These are phyloP conservation scores for Fusarium vanettenii DNA, from an alignment of 2,329 filamentous ascomycete genomes.

Conservation along the genomic window DNA sequence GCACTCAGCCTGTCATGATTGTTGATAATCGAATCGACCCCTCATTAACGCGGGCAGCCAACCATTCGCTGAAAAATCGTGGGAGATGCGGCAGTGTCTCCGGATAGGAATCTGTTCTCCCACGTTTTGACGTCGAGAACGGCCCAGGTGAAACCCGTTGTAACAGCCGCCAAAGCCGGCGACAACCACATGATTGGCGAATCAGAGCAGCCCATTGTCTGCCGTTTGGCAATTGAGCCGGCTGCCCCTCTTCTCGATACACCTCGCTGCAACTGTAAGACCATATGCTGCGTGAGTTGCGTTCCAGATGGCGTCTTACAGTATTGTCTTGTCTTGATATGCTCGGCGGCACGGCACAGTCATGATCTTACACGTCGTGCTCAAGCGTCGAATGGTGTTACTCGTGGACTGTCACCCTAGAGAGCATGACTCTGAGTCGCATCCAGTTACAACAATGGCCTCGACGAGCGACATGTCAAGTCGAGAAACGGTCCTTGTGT, in stretches of 20 bases:
- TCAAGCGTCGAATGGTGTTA: slow-evolving; percentile 17
- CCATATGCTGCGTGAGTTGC: slow-evolving; percentile 22
- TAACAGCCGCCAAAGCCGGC: slow-evolving; percentile 19
- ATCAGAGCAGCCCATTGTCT: slow-evolving; percentile 1
- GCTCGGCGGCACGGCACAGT: not conserved
- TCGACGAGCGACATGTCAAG: slow-evolving; percentile 6
- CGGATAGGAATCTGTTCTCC: slow-evolving; percentile 17
- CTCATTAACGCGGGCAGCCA: not conserved
- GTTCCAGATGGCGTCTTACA: slow-evolving; percentile 27
- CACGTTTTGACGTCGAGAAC: slow-evolving; percentile 22
- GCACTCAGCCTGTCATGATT: not conserved
- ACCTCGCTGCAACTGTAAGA: slow-evolving; percentile 4
- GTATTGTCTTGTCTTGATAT: slow-evolving; percentile 2
- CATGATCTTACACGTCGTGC: slow-evolving; percentile 6
- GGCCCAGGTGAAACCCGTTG: slow-evolving; percentile 30
- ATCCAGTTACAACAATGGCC: slow-evolving; percentile 10
- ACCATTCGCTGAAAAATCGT: slow-evolving; percentile 11
- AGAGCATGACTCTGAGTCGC: not conserved
- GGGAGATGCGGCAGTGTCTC: not conserved
- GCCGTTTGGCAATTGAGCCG: slow-evolving; percentile 13
- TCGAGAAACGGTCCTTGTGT: not conserved
- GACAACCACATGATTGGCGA: slow-evolving; percentile 28
- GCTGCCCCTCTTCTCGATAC: slow-evolving; percentile 16
- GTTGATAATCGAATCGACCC: not conserved
- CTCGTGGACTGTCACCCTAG: not conserved